These are phyloP conservation scores for Candida tetrigidarum DNA, from an alignment of 1,139 yeast species.

Conservation along the genomic window DNA sequence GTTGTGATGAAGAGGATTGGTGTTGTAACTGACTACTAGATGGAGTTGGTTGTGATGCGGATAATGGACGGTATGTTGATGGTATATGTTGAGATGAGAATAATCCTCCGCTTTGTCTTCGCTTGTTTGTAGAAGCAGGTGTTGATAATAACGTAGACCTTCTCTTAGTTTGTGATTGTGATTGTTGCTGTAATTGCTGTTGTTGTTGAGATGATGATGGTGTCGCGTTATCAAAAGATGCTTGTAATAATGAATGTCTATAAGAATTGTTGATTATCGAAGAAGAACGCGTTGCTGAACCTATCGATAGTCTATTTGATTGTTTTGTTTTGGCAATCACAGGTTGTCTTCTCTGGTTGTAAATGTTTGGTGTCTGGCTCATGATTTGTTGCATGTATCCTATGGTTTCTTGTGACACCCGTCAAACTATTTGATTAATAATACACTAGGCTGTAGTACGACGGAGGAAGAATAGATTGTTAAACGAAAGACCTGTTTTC, in stretches of 20 bases:
- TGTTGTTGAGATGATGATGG: constrained; percentile 8
- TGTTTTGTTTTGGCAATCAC: not conserved
- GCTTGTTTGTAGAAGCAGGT: constrained; percentile 40
- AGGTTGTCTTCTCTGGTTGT: not conserved
- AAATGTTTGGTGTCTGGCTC: not conserved
- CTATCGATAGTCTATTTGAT: constrained; percentile 10
- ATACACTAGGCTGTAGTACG: too few species aligned
- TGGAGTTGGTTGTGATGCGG: constrained; percentile 11
- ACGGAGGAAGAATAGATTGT: not conserved
- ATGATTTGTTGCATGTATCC: too few species aligned
- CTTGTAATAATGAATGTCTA: constrained; percentile 9
- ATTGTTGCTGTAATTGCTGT: constrained; percentile 2
- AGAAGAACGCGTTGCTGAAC: constrained; percentile 16
- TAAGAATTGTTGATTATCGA: constrained; percentile 6
- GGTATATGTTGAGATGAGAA: constrained; percentile 2
- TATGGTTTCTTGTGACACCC: not conserved
- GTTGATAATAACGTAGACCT: constrained; percentile 39
- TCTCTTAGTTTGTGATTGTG: constrained; percentile 25
- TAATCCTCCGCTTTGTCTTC: constrained; percentile 31
- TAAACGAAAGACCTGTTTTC: too few species aligned
- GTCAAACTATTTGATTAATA: too few species aligned
- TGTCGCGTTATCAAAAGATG: constrained; percentile 8
- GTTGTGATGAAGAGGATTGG: constrained; percentile 12
- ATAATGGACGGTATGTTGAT: constrained; percentile 7
- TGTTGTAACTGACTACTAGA: constrained; percentile 9